Evolutionary conservation across 345 rosid genomes (phyloP).

Genomic region (Brassica juncea): DNA sequence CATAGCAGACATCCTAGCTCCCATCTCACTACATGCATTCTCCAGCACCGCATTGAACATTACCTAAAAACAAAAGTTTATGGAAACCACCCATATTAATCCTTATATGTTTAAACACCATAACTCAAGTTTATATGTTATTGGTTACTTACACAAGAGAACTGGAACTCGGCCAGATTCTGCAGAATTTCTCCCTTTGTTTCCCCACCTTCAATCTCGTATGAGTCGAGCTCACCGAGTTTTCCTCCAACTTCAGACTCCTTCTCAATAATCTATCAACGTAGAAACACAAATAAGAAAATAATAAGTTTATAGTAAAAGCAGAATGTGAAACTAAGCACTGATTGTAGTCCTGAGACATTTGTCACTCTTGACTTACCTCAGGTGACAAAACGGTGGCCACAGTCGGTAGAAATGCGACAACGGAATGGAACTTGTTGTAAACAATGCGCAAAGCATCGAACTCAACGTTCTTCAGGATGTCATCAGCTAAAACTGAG

Average conservation of each 20-base stretch:
- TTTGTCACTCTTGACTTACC: conserved; percentile 43
- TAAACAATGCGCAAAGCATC: conserved; percentile 90
- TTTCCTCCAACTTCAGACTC: conserved; percentile 89
- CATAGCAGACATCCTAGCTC: conserved; percentile 94
- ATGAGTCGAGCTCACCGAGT: conserved; percentile 88
- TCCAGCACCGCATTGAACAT: conserved; percentile 93
- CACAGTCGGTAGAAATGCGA: conserved; percentile 73
- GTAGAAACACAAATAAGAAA: not conserved
- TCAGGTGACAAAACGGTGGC: conserved; percentile 89
- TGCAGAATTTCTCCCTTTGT: conserved; percentile 92
- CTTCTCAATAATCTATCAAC: conserved; percentile 71
- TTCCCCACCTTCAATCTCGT: conserved; percentile 96
- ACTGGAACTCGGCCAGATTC: conserved; percentile 91
- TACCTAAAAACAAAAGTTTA: conserved; percentile 45
- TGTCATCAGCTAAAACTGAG: conserved; percentile 94
- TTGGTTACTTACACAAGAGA: conserved; percentile 82
- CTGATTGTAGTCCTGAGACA: conserved; percentile 19
- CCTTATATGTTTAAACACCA: not conserved
- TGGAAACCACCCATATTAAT: not conserved
- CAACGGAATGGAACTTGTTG: conserved; percentile 89
- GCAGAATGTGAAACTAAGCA: conserved; percentile 8
- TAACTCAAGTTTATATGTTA: not conserved
- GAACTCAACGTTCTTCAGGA: conserved; percentile 84
- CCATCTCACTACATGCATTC: conserved; percentile 86
- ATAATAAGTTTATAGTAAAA: not conserved